Conservation (phyloP, 164 flowering plant species). For the Brasenia schreberi region DNA sequence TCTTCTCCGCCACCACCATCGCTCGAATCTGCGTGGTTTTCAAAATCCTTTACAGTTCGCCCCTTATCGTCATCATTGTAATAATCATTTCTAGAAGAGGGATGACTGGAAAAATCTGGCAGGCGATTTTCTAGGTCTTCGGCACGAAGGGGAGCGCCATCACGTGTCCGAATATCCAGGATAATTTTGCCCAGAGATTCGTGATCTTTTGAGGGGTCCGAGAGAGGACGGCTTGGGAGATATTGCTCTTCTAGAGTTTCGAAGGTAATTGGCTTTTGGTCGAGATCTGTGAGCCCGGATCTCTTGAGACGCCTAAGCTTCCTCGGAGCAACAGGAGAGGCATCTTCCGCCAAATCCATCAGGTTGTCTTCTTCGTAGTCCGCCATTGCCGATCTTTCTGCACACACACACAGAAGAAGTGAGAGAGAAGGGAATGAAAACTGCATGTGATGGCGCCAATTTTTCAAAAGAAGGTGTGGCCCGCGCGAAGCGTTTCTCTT, state of each 20-base stretch:
- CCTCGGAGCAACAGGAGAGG: conserved; percentile 21
- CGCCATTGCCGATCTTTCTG: neutral
- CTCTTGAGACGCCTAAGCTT: conserved; percentile 59
- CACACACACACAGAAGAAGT: neutral
- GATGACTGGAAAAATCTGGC: neutral
- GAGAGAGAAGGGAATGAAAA: neutral
- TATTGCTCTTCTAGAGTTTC: conserved; percentile 1
- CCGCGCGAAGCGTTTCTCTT: too few relatives aligned
- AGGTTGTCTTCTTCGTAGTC: conserved; percentile 49
- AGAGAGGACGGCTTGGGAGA: neutral
- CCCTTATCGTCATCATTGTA: neutral
- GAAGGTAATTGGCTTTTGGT: neutral
- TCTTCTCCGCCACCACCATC: neutral
- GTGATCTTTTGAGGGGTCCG: neutral
- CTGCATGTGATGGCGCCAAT: too few relatives aligned
- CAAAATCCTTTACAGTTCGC: neutral
- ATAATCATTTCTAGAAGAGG: neutral
- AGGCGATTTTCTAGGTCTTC: neutral
- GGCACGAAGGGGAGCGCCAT: neutral
- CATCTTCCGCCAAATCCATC: conserved; percentile 19
- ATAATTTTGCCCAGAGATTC: neutral
- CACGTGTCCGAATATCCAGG: neutral
- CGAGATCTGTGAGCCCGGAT: conserved; percentile 10
- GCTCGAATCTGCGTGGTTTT: neutral
- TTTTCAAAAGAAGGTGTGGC: too few relatives aligned